Evolutionary conservation across 139 green algal genomes (phyloP).

Genomic region (Chlorella sp.): DNA sequence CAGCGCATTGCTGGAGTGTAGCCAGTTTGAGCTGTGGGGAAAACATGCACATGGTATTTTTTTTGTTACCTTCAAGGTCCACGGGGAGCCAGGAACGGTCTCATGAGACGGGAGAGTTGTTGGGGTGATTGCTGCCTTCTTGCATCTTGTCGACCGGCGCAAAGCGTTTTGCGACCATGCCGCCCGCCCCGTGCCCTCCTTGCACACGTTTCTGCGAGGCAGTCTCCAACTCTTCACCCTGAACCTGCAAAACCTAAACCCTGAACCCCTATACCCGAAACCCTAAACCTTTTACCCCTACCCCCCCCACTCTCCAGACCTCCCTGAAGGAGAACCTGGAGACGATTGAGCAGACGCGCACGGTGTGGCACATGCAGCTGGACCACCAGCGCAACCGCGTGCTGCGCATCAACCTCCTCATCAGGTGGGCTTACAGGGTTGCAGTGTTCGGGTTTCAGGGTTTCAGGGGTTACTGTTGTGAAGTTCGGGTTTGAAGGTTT

Average conservation of each 20-base stretch:
- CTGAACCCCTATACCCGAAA: too few relatives aligned
- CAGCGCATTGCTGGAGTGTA: constrained; percentile 31
- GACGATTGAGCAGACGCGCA: constrained; percentile 55
- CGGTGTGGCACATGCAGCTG: constrained; percentile 70
- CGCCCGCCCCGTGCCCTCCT: neutral
- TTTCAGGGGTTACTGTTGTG: too few relatives aligned
- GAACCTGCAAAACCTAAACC: too few relatives aligned
- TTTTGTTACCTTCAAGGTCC: too few relatives aligned
- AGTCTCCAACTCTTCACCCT: too few relatives aligned
- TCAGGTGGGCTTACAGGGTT: constrained; percentile 10
- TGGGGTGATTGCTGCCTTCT: too few relatives aligned
- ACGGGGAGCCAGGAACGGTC: too few relatives aligned
- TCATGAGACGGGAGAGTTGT: too few relatives aligned
- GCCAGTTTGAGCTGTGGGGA: constrained; percentile 50
- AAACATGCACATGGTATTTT: constrained; percentile 29
- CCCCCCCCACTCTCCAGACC: constrained; percentile 2
- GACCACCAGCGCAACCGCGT: constrained; percentile 65
- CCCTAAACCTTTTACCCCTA: too few relatives aligned
- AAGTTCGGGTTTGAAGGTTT: too few relatives aligned
- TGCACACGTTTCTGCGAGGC: neutral
- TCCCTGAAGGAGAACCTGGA: constrained; percentile 50
- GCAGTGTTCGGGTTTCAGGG: neutral
- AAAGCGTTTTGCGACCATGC: too few relatives aligned
- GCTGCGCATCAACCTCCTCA: constrained; percentile 62
- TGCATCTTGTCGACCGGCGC: too few relatives aligned